Conservation (phyloP, 164 flowering plant genomes). For the Dillenia suffruticosa region DNA sequence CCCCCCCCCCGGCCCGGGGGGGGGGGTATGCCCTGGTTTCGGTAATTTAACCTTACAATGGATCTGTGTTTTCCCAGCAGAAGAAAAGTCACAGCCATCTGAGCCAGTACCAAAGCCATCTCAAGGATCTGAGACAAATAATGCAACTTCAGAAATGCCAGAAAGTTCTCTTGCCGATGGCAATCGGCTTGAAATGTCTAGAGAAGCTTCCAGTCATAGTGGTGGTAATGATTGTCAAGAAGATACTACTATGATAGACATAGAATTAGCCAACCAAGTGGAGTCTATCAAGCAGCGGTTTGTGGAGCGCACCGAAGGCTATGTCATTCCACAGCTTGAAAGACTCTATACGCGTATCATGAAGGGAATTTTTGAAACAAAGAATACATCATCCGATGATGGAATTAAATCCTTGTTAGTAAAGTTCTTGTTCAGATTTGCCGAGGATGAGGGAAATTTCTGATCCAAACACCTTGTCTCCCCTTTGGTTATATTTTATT, state of each 20-base stretch:
- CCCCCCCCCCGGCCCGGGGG: no score
- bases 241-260: slow-evolving; percentile 44
- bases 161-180: slow-evolving; percentile 23
- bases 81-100: slow-evolving; percentile 34
- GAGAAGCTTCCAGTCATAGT: slow-evolving; percentile 15
- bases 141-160: slow-evolving; percentile 15
- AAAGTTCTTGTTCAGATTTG: slow-evolving; percentile 53
- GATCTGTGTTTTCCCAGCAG: slow-evolving; percentile 6
- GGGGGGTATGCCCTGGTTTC: no score
- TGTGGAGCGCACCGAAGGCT: slow-evolving; percentile 49
- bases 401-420: slow-evolving; percentile 46
- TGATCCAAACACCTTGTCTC: slow-evolving; percentile 16
- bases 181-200: slow-evolving; percentile 16
- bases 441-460: slow-evolving; percentile 57
- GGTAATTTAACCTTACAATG: no score
- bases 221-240: slow-evolving; percentile 17
- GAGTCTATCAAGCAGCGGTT: slow-evolving; percentile 56
- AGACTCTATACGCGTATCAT: slow-evolving; percentile 71
- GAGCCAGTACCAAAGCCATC: slow-evolving; percentile 24
- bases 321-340: slow-evolving; percentile 84
- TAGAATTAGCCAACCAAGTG: slow-evolving; percentile 35
- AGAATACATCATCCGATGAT: slow-evolving; percentile 18
- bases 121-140: slow-evolving; percentile 36
- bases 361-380: slow-evolving; percentile 60
- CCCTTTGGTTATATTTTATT: background rate